These are phyloP conservation scores for Catunica adiposa DNA, from an alignment of 2,329 filamentous ascomycete species.

Conservation along the genomic window DNA sequence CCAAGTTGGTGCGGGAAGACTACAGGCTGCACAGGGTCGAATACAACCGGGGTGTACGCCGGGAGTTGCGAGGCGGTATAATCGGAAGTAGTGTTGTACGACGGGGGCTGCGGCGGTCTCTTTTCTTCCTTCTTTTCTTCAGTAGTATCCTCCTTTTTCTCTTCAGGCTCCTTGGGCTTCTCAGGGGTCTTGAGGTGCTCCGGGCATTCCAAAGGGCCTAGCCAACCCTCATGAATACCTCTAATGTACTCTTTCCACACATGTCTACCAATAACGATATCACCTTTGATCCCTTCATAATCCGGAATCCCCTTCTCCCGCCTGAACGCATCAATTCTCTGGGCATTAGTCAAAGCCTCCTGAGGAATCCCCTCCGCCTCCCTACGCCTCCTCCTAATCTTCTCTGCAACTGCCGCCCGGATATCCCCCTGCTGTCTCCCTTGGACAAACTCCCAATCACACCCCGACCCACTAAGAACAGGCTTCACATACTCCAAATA, in stretches of 20 bases:
- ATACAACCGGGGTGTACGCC: slow-evolving; percentile 45
- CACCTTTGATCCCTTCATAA: slow-evolving; percentile 60
- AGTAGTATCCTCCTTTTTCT: slow-evolving; percentile 31
- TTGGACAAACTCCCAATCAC: slow-evolving; percentile 95
- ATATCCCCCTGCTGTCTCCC: slow-evolving; percentile 87
- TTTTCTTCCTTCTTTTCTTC: slow-evolving; percentile 33
- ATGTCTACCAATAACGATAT: slow-evolving; percentile 77
- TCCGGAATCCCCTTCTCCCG: slow-evolving; percentile 49
- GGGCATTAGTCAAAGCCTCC: slow-evolving; percentile 33
- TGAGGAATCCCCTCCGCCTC: slow-evolving; percentile 37
- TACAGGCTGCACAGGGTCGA: slow-evolving; percentile 58
- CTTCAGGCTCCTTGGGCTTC: slow-evolving; percentile 17
- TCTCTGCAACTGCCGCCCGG: slow-evolving; percentile 69
- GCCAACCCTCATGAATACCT: slow-evolving; percentile 89
- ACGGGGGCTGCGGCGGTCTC: slow-evolving; percentile 44
- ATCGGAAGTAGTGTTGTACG: slow-evolving; percentile 57
- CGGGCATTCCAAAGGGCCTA: slow-evolving; percentile 63
- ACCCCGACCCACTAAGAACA: slow-evolving; percentile 67
- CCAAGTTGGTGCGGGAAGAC: slow-evolving; percentile 80
- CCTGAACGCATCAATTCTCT: slow-evolving; percentile 45
- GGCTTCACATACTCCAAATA: slow-evolving; percentile 95
- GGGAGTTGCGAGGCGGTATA: slow-evolving; percentile 55
- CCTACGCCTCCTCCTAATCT: slow-evolving; percentile 55
- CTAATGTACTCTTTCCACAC: slow-evolving; percentile 96
- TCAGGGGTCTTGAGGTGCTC: slow-evolving; percentile 21